phyloP scores from a whole-genome alignment of 2,329 filamentous ascomycete species.

The Calonectria fujianensis region DNA sequence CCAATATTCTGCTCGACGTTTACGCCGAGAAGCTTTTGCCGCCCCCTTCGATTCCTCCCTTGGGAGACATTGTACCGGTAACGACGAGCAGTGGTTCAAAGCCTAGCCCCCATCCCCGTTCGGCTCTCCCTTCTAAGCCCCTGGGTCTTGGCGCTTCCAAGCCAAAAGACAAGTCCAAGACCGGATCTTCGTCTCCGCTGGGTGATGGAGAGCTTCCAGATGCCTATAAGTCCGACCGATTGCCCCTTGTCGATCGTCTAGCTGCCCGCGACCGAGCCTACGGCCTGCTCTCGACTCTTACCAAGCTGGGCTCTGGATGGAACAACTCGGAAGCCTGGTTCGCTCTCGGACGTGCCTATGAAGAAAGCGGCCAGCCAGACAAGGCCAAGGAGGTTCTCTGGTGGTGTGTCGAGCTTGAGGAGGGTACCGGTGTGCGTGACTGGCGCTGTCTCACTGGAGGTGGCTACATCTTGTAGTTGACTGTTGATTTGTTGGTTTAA shows the following conservation, averaged over 20 bases:
- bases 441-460: constrained; percentile 84
- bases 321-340: constrained; percentile 96
- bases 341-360: constrained; percentile 88
- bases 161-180: constrained; percentile 44
- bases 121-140: constrained; percentile 65
- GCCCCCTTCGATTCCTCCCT: constrained; percentile 69
- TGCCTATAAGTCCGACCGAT: constrained; percentile 74
- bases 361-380: constrained; percentile 88
- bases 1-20: constrained; percentile 89
- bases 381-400: constrained; percentile 95
- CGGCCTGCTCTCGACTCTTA: constrained; percentile 86
- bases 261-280: constrained; percentile 93
- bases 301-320: constrained; percentile 91
- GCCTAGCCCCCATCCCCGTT: constrained; percentile 35
- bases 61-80: constrained; percentile 54
- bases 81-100: constrained; percentile 29
- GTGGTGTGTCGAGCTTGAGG: constrained; percentile 98
- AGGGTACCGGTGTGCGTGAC: constrained; percentile 84
- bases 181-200: constrained; percentile 45
- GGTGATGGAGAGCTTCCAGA: constrained; percentile 67
- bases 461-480: constrained; percentile 73
- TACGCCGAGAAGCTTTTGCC: constrained; percentile 82
- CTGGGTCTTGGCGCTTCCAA: constrained; percentile 66
- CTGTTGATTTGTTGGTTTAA: background rate
- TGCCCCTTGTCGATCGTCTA: constrained; percentile 87